Base-by-base conservation (phyloP, 768 basidiomycete genomes). In the Russula emetica region DNA sequence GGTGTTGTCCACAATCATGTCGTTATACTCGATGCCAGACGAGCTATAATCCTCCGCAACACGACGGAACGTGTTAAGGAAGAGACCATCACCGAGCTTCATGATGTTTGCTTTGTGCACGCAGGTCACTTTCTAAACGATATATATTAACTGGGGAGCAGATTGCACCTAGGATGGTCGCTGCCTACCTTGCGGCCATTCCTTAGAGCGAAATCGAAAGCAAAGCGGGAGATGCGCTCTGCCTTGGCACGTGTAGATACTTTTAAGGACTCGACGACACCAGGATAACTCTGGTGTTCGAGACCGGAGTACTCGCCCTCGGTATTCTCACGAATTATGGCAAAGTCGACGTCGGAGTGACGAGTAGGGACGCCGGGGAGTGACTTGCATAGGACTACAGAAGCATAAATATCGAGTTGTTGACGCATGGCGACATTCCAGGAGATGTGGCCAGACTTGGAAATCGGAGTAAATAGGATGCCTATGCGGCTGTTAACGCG, bases 401-500 rank as follows among this genome's bases (percentile, higher is more conserved):
- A 98, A 26, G 97, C 97, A 76, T 98, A 99, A 70, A 99, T 98
- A 76, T 99, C 97, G 67, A 99, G 90, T 74, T 96, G 92, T 75
- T 98, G 96, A 69, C 97, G 90, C 94, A 99, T 98, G 67, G 97
- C 97, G 63, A 99, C 97, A 74, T 99, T 99, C 97, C 97, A 99
- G 64, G 97, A 98, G 68, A 96, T 94, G 77, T 99, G 97, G 3
- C 94, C 95, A 22, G 87, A 86, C 76, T 92, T 90, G 58, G 96
- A 98, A 70, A 96, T 93, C 69, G 95, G 96, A 50, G 97, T 99
- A 81, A 95, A 98, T 69, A 99, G 89, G 71, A 98, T 99, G 70
- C 97, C 96, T 98, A 63, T 11, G 34, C 22, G 54, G 54, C 13
- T 30, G 36, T 34, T 22, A 38, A 32, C n/a, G 26, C 20, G 47